Percentiles rank a stretch among this genome's conserved stretches.
Conservation (phyloP, 2,329 filamentous ascomycete genomes). For the Ramularia collo-cygni region DNA sequence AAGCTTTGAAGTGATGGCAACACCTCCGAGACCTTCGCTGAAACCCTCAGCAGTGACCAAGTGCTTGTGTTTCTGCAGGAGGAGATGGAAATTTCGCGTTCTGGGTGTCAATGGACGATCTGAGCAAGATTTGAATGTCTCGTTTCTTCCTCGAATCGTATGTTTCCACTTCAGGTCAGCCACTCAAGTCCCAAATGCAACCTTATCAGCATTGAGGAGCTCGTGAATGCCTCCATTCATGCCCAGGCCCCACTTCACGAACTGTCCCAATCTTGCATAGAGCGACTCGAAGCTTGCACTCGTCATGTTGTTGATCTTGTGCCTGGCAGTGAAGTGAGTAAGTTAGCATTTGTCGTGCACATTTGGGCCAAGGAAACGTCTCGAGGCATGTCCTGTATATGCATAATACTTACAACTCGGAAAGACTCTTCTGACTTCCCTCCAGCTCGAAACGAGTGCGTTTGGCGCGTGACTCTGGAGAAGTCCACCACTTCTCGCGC, state of each 20-base stretch:
- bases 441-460: constrained; percentile 11
- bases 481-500: constrained; percentile 16
- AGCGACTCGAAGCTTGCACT: constrained; percentile 10
- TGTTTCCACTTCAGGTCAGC: not conserved
- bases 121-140: too few relatives aligned
- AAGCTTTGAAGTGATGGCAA: constrained; percentile 8
- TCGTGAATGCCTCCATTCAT: constrained; percentile 16
- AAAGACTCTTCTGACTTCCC: constrained; percentile 14
- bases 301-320: constrained; percentile 20
- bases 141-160: not conserved
- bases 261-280: constrained; percentile 13
- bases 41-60: too few relatives aligned
- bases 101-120: too few relatives aligned
- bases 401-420: too few relatives aligned
- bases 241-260: constrained; percentile 17
- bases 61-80: not conserved
- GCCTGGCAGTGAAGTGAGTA: too few relatives aligned
- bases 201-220: constrained; percentile 7
- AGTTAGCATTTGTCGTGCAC: too few relatives aligned
- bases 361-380: too few relatives aligned
- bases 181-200: not conserved
- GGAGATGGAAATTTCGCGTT: too few relatives aligned
- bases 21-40: too few relatives aligned
- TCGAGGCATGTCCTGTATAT: too few relatives aligned
- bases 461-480: constrained; percentile 14